phyloP scores from a whole-genome alignment of 495 filamentous ascomycete genomes.

The Aspergillus asperescens region DNA sequence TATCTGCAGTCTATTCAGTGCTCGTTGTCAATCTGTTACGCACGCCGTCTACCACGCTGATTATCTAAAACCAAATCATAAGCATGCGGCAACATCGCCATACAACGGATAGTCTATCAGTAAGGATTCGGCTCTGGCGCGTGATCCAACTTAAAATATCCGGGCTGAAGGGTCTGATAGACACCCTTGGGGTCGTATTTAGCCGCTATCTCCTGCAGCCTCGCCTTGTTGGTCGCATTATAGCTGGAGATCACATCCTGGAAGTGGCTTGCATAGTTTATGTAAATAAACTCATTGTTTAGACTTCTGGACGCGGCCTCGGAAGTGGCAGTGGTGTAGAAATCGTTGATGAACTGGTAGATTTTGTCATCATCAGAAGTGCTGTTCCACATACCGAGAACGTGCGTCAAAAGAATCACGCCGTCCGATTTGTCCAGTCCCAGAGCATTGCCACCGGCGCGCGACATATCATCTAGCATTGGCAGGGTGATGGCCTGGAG shows the following conservation, averaged over 20 bases:
- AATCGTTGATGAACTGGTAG: constrained; percentile 19
- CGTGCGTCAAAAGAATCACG: constrained; percentile 35
- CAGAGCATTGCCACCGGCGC: constrained; percentile 49
- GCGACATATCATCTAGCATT: constrained; percentile 35
- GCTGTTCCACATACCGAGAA: constrained; percentile 33
- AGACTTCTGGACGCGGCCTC: constrained; percentile 39
- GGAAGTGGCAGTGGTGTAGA: constrained; percentile 18
- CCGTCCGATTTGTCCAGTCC: constrained; percentile 39
- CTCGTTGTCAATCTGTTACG: too few relatives aligned
- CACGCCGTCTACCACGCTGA: background rate
- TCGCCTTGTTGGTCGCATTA: constrained; percentile 6
- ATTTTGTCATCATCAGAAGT: constrained; percentile 28
- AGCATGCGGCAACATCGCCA: too few relatives aligned
- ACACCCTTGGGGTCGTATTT: constrained; percentile 8
- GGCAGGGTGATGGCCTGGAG: constrained; percentile 44
- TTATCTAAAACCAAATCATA: too few relatives aligned
- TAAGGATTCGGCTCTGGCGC: constrained; percentile 2
- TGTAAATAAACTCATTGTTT: constrained; percentile 52
- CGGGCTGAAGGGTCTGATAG: constrained; percentile 11
- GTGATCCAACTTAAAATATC: constrained; percentile 6
- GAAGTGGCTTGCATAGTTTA: constrained; percentile 34
- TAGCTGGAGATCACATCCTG: constrained; percentile 13
- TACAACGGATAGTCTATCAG: background rate
- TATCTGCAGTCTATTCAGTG: too few relatives aligned
- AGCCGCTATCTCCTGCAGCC: constrained; percentile 1